Conservation (phyloP, 129 eudicot genomes). For the Centella asiatica region DNA sequence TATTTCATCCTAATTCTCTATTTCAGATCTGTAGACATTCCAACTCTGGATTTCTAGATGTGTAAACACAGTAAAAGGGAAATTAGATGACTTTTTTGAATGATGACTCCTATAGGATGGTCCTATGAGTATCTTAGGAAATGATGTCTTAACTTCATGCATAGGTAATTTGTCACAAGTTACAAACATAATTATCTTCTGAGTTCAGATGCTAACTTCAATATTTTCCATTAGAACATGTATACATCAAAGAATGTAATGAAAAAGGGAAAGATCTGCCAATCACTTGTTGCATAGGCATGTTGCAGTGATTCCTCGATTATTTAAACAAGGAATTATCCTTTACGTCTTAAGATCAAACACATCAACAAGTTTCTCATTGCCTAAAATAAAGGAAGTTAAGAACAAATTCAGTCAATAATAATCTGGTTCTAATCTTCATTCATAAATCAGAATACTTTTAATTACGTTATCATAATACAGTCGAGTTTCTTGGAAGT, state of each 20-base stretch:
- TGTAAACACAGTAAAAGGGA: no score
- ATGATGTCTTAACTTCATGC: not conserved
- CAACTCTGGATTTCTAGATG: no score
- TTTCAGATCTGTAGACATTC: no score
- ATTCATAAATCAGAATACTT: not conserved
- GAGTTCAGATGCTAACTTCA: not conserved
- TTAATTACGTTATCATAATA: not conserved
- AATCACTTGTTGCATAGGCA: no score
- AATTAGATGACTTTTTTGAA: no score
- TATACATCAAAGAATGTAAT: not conserved
- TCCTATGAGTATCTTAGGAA: not conserved
- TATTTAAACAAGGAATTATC: no score
- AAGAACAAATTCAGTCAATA: not conserved
- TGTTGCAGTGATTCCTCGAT: conserved; percentile 2
- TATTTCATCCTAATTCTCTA: no score
- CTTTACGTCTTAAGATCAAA: not conserved
- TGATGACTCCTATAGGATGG: not conserved
- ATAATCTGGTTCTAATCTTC: not conserved
- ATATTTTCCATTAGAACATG: not conserved
- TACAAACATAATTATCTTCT: not conserved
- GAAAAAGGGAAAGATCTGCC: not conserved
- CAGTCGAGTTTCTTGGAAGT: not conserved
- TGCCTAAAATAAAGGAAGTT: not conserved
- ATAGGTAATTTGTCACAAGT: not conserved
- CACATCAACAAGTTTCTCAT: not conserved